Percentiles rank a stretch among this genome's conserved stretches.
phyloP scores from a whole-genome alignment of 225 moss, liverwort and hornwort species.

The Pseudisothecium myosuroides region DNA sequence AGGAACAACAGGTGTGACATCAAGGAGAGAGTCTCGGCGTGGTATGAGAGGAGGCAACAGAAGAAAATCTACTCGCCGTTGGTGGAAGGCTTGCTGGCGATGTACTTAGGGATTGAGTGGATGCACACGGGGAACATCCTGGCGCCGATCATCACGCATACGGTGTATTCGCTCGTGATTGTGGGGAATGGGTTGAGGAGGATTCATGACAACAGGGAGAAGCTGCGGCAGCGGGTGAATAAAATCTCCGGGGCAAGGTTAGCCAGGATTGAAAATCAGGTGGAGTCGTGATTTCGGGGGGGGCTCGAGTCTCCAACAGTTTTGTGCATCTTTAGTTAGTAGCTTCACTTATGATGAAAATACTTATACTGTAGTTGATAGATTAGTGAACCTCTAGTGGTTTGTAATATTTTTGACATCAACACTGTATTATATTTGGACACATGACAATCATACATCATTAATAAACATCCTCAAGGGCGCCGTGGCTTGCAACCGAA shows the following conservation, averaged over 20 bases:
- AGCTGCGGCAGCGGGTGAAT: slow-evolving; percentile 72
- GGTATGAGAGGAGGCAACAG: slow-evolving; percentile 89
- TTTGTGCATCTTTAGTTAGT: slow-evolving; percentile 3
- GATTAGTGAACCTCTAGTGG: neutral
- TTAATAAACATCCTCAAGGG: neutral
- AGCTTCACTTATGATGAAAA: neutral
- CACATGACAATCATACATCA: neutral
- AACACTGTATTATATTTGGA: slow-evolving; percentile 4
- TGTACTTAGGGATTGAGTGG: slow-evolving; percentile 95
- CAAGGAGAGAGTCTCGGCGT: slow-evolving; percentile 63
- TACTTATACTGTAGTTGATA: neutral
- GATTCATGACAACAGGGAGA: slow-evolving; percentile 67
- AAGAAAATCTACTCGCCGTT: slow-evolving; percentile 88
- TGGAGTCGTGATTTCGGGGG: neutral
- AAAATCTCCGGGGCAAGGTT: slow-evolving; percentile 35
- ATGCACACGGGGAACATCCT: slow-evolving; percentile 92
- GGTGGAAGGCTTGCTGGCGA: slow-evolving; percentile 71
- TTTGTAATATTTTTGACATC: slow-evolving; percentile 14
- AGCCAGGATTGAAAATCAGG: neutral
- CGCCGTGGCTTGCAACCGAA: neutral
- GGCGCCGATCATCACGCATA: slow-evolving; percentile 87
- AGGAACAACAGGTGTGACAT: slow-evolving; percentile 61
- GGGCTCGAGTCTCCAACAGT: neutral
- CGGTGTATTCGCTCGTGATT: slow-evolving; percentile 72
- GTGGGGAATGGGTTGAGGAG: slow-evolving; percentile 78